Base-by-base conservation (phyloP, 2,329 filamentous ascomycete genomes). In the Calonectria hawksworthii region DNA sequence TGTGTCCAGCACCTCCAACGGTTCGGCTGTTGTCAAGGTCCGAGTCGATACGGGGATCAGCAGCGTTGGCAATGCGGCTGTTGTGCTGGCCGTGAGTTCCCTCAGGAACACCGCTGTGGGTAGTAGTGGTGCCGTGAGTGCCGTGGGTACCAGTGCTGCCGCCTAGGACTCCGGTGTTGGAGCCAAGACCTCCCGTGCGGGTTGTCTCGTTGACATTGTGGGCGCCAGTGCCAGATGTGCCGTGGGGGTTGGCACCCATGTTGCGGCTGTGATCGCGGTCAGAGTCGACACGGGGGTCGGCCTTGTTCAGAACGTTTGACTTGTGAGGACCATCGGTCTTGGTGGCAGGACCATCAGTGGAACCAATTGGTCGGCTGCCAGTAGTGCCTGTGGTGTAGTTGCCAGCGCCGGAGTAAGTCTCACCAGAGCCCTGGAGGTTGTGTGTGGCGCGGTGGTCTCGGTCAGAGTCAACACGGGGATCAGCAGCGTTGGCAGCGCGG, bases 221-320 rank as follows among this genome's bases (percentile, higher is more conserved):
- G 56, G 75, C 72, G 52, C 79, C 80, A 21, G 79, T 79, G 18
- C 76, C 78, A 65, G 79, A 78, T 50, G 78, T 82, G 23, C 82
- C 79, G 4, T 87, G 85, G 21, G 82, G 79, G 77, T 84, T 84
- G 38, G 76, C 74, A 16, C 83, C 83, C 75, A 83, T 41, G 78
- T 82, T 85, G 32, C 69, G 70, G 77, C 81, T 83, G 77, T 84
- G 80, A 68, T 88, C 87, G 18, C 88, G 84, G 78, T 92, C 89
- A 5, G 87, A 89, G 80, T 92, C 90, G 67, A 90, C 85, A n/a
- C 89, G 84, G 26, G 90, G 89, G 76, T 92, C 90, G 18, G 83
- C 72, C 79, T 89, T 89, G 86, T 91, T 92, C 32, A 84, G 80
- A 7, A 87, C 3, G 76, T 88, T 85, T 26, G 86, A 86, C 73